Conservation (phyloP, 2,329 filamentous ascomycete species). For the Stylonectria norvegica region DNA sequence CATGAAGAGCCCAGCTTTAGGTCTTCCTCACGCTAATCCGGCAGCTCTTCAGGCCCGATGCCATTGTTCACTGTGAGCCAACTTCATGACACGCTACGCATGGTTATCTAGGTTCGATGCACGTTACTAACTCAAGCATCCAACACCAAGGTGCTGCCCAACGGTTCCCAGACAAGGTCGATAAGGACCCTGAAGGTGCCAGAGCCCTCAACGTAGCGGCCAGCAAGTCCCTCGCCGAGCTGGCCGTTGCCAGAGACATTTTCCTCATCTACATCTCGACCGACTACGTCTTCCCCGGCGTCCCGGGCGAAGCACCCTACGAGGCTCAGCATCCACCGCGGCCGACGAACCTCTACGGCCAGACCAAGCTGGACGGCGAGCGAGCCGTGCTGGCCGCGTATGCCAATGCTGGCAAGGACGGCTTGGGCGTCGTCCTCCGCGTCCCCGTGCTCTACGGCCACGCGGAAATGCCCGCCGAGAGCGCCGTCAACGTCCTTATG, state of each 20-base stretch:
- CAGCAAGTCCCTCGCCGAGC: constrained; percentile 61
- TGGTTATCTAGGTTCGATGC: not conserved
- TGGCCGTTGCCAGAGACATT: constrained; percentile 59
- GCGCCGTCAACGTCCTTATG: constrained; percentile 78
- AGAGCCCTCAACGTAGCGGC: constrained; percentile 71
- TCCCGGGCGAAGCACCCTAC: constrained; percentile 79
- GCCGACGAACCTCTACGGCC: constrained; percentile 73
- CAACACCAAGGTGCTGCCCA: constrained; percentile 70
- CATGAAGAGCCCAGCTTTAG: not conserved
- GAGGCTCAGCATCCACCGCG: constrained; percentile 58
- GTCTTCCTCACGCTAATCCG: not conserved
- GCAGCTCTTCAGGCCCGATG: constrained; percentile 56
- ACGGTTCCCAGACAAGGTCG: constrained; percentile 81
- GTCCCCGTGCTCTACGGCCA: constrained; percentile 83
- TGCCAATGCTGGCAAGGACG: constrained; percentile 43
- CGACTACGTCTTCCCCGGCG: constrained; percentile 75
- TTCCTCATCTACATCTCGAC: constrained; percentile 77
- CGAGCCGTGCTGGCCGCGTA: constrained; percentile 63
- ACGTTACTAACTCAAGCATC: constrained; percentile 10
- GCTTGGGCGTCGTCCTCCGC: constrained; percentile 66
- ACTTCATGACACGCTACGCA: not conserved
- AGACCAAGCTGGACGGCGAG: constrained; percentile 60
- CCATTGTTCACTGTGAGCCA: constrained; percentile 73
- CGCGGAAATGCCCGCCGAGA: constrained; percentile 68
- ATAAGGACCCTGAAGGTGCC: constrained; percentile 72